These are phyloP conservation scores for Naganishia vishniacii DNA, from an alignment of 768 basidiomycete species.

Conservation along the genomic window DNA sequence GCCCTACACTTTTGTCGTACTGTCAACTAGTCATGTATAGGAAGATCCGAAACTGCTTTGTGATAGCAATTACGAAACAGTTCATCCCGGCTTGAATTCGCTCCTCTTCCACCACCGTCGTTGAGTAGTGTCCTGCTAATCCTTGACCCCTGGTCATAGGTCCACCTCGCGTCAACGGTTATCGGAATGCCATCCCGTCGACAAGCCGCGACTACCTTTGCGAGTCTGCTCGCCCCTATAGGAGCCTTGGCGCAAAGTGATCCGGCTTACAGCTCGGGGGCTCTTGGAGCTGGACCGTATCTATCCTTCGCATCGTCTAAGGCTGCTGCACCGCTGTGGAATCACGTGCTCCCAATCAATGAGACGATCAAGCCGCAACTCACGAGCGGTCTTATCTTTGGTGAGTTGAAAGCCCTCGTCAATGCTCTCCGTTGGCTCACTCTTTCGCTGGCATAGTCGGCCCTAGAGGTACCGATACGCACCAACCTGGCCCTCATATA, in stretches of 20 bases:
- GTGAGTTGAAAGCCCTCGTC: neutral
- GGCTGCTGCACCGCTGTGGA: conserved; percentile 22
- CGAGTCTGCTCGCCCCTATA: neutral
- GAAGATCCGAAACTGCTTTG: too few relatives aligned
- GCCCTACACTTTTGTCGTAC: too few relatives aligned
- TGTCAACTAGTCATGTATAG: too few relatives aligned
- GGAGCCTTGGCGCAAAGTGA: neutral
- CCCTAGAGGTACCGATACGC: conserved; percentile 14
- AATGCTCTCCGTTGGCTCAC: neutral
- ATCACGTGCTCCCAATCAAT: conserved; percentile 17
- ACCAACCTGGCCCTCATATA: conserved; percentile 18
- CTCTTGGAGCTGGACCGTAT: conserved; percentile 21
- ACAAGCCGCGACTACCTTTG: neutral
- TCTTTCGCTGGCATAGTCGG: conserved; percentile 10
- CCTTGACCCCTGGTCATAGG: too few relatives aligned
- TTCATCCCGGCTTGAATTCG: too few relatives aligned
- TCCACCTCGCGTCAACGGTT: neutral
- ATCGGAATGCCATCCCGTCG: neutral
- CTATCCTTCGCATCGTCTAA: conserved; percentile 17
- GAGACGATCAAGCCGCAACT: conserved; percentile 19
- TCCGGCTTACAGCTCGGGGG: conserved; percentile 10
- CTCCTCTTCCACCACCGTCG: too few relatives aligned
- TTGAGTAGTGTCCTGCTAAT: too few relatives aligned
- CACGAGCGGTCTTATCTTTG: neutral
- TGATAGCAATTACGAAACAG: too few relatives aligned